phyloP scores from a whole-genome alignment of 768 basidiomycete genomes.

The Suillus cothurnatus region DNA sequence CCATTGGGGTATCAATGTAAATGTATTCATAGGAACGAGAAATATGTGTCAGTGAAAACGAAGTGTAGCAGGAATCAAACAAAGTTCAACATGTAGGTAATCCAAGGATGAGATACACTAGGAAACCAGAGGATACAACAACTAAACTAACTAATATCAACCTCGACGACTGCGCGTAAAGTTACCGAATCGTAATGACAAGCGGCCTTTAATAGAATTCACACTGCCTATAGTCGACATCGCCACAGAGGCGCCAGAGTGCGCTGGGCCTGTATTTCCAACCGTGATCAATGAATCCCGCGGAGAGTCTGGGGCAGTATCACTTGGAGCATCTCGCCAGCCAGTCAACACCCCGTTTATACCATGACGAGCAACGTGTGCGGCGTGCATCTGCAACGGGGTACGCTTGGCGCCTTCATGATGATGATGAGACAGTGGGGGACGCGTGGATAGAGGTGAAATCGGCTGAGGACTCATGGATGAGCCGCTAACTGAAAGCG shows the following conservation, averaged over 20 bases:
- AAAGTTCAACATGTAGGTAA: not conserved
- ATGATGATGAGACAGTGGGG: slow-evolving; percentile 10
- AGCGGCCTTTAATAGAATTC: slow-evolving; percentile 69
- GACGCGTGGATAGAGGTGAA: slow-evolving; percentile 40
- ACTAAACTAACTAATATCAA: slow-evolving; percentile 19
- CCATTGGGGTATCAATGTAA: slow-evolving; percentile 20
- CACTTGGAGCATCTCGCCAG: slow-evolving; percentile 58
- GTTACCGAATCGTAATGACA: slow-evolving; percentile 72
- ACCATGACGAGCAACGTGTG: slow-evolving; percentile 80
- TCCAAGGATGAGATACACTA: slow-evolving; percentile 5
- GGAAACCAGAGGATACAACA: slow-evolving; percentile 16
- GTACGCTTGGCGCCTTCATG: slow-evolving; percentile 54
- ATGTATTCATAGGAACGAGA: slow-evolving; percentile 3
- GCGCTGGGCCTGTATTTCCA: slow-evolving; percentile 45
- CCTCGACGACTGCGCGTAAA: slow-evolving; percentile 53
- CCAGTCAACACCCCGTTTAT: slow-evolving; percentile 82
- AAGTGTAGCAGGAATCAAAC: not conserved
- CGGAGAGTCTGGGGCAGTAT: slow-evolving; percentile 53
- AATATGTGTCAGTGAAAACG: not conserved
- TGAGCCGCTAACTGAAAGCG: slow-evolving; percentile 53
- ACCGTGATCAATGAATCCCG: slow-evolving; percentile 79
- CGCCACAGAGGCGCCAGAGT: slow-evolving; percentile 58
- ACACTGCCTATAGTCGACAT: slow-evolving; percentile 66
- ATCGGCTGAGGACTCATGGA: slow-evolving; percentile 47
- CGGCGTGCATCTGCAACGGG: slow-evolving; percentile 77